Evolutionary conservation across 2,329 filamentous ascomycete species (phyloP), one percentile per base, ranked within the genome.

Genomic region (Colletotrichum incanum): DNA sequence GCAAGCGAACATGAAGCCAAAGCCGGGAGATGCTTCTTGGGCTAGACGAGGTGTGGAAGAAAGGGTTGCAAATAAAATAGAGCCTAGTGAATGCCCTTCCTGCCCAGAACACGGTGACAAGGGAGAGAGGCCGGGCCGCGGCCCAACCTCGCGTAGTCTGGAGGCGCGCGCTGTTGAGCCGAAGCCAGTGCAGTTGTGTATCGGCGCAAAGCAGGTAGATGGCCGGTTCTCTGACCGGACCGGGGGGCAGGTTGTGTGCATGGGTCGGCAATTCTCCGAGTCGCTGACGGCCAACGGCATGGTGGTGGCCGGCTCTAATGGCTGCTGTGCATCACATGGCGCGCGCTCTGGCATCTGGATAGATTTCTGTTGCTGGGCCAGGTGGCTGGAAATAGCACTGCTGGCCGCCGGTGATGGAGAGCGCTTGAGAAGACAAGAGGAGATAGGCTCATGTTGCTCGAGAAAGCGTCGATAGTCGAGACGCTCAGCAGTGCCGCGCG

Each of bases 401-500:
- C 54, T 43, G 66, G 67, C 47, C 11, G 31, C 55, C 58, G 50
- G 49, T 37, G 47, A 67, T 39, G 67, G 45, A 62, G 43, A 71
- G 70, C 70, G 70, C 56, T 71, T 71, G 66, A 59, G 11, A 34
- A n/a, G 45, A 58, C 41, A 28, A n/a, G 41, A 43, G 52, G 45
- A 73, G 67, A 71, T 58, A 66, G 71, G 67, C 37, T 71, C 55
- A 52, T 31, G 43, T 66, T 37, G 67, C 39, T 41, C 61, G 58
- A 67, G 37, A 45, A 62, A 5, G 14, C 37, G 41, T 63, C 67
- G 62, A 73, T 41, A 55, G 66, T 65, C 64, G 71, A 74, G 73
- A 65, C 50, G 70, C 64, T 39, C 45, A 67, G 62, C 47, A 20
- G 60, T 71, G 63, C 71, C 71, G 67, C 71, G 67, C 71, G 71